These are phyloP conservation scores for Botrytis pseudocinerea DNA, from an alignment of 2,329 filamentous ascomycete species.

Conservation along the genomic window DNA sequence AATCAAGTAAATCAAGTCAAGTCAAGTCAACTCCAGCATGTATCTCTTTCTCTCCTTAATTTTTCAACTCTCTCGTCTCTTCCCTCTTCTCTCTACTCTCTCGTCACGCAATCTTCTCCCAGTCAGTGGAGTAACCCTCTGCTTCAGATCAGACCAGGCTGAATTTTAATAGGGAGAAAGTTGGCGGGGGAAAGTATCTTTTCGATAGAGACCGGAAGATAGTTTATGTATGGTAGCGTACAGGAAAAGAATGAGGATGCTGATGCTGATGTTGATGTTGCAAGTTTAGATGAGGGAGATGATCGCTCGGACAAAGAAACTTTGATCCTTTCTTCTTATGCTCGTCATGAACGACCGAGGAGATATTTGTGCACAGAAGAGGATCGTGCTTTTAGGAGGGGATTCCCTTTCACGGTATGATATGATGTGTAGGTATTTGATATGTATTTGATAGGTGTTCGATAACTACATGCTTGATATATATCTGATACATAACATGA, in stretches of 20 bases:
- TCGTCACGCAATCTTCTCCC: neutral
- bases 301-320: slow-evolving; percentile 17
- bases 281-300: slow-evolving; percentile 13
- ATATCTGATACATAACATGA: neutral
- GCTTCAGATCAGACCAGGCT: slow-evolving; percentile 17
- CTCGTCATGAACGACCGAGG: neutral
- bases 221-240: neutral
- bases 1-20: neutral
- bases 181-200: neutral
- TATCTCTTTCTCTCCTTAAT: neutral
- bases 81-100: neutral
- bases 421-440: no score
- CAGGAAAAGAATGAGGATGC: neutral
- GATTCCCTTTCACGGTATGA: neutral
- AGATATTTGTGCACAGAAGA: slow-evolving; percentile 2
- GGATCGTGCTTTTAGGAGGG: slow-evolving; percentile 9
- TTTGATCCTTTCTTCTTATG: slow-evolving; percentile 12
- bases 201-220: neutral
- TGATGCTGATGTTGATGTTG: neutral
- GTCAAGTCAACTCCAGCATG: neutral
- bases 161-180: neutral
- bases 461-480: no score
- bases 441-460: neutral
- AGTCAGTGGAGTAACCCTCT: neutral
- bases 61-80: neutral